Base-by-base conservation (phyloP, 805 yeast species). In the Kodamaea kakaduensis region DNA sequence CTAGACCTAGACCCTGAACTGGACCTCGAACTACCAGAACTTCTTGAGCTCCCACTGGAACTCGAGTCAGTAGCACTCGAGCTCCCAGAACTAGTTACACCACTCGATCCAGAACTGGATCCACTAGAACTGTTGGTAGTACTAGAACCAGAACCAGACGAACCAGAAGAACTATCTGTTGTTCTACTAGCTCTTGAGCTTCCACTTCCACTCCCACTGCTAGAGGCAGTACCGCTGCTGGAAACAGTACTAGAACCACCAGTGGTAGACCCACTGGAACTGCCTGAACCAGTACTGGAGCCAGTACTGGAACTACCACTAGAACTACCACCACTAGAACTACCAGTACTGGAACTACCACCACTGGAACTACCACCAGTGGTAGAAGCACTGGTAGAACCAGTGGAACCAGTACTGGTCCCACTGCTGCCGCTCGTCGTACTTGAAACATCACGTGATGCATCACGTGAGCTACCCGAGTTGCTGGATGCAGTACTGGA, bases 81-180 rank as follows among this genome's bases (percentile, higher is more conserved):
- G 3, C 22, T 17, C 22, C 18, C 31, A n/a, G 22, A 17, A 17
- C 12, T 16, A 16, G 22, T 27, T 13, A 22, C n/a, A 6, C 12
- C 25, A 23, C 25, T 23, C 5, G 25, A 23, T 5, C n/a, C n/a
- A 7, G 25, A 10, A 23, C 25, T 23, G 5, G 25, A 23, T 20
- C n/a, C 28, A 25, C 13, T 23, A 8, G 28, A 13, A 25, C 28
- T 25, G 21, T n/a, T n/a, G n/a, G n/a, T n/a, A n/a, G n/a, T n/a
- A n/a, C n/a, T n/a, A n/a, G n/a, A n/a, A n/a, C n/a, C n/a, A n/a
- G n/a, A n/a, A n/a, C n/a, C n/a, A n/a, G n/a, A n/a, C n/a, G n/a
- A n/a, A n/a, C n/a, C n/a, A n/a, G n/a, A n/a, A n/a, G n/a, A n/a
- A n/a, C n/a, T n/a, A n/a, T n/a, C n/a, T n/a, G n/a, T n/a, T n/a